Conservation (phyloP, 192 early-diverging fungal genomes). For the Phlyctochytrium planicorne region DNA sequence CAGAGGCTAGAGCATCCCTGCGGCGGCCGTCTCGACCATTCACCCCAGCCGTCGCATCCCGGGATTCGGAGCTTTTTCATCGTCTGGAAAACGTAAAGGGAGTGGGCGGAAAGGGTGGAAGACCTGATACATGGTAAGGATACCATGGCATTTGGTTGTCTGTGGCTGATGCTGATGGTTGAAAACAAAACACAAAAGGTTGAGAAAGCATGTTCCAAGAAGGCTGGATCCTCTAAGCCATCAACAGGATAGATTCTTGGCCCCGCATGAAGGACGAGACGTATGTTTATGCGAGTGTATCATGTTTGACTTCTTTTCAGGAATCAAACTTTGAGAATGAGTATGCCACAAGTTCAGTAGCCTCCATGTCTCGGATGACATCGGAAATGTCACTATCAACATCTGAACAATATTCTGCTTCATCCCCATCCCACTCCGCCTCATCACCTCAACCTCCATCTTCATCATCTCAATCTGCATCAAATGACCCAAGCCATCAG, state of each 20-base stretch:
- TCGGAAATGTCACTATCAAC: background rate
- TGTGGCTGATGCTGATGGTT: too few relatives aligned
- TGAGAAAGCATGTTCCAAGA: too few relatives aligned
- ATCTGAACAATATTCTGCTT: slow-evolving; percentile 1
- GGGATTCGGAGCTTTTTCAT: slow-evolving; percentile 1
- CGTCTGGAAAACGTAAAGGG: too few relatives aligned
- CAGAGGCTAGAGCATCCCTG: slow-evolving; percentile 41
- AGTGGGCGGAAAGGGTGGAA: too few relatives aligned
- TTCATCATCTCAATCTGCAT: slow-evolving; percentile 7
- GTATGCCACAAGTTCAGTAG: background rate
- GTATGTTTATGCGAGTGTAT: too few relatives aligned
- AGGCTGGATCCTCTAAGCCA: too few relatives aligned
- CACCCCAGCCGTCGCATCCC: slow-evolving; percentile 30
- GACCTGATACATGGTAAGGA: too few relatives aligned
- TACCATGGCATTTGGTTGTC: too few relatives aligned
- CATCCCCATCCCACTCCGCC: background rate
- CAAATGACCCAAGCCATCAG: slow-evolving; percentile 6
- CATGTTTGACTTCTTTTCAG: background rate
- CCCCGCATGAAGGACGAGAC: too few relatives aligned
- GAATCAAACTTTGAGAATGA: background rate
- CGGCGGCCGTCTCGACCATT: slow-evolving; percentile 41
- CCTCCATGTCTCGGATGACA: background rate
- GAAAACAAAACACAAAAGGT: too few relatives aligned
- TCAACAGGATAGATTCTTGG: too few relatives aligned
- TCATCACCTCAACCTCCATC: background rate